Evolutionary conservation across 106 monocot species (phyloP), one percentile per base, ranked within the genome.

Genomic region (Narthecium ossifragum): DNA sequence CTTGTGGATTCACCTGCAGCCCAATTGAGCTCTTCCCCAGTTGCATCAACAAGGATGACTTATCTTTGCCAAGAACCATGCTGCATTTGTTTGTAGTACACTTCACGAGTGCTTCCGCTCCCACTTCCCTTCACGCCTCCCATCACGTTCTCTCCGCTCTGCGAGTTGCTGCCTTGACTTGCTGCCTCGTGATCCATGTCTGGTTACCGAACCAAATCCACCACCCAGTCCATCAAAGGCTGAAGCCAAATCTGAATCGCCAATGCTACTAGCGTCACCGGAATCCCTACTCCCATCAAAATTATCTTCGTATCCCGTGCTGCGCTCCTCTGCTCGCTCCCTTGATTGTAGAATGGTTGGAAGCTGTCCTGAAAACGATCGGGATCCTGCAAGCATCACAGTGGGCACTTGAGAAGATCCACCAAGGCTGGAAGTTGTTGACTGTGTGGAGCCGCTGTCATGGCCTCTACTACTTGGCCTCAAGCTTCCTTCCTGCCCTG

Each of bases 121-220:
- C 94, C 94, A 94, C 67, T 94, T 93, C 26, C 93, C 93, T 57
- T 88, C 92, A 48, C 89, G 76, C 65, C 83, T 73, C 51, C 73
- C 81, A 4, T 90, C 94, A 34, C 82, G 62, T 53, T 96, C 96
- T 65, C 90, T 83, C 47, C 90, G 46, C 31, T 90, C 90, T 23
- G 74, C 56, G 22, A 79, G 50, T n/a, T n/a, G n/a, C 36, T 78
- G 82, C 70, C 96, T 86, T 20, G 90, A 68, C 56, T 73, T 85
- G 53, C 75, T 45, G 29, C 79, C 78, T 25, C 82, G 53, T n/a
- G 72, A 67, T n/a, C 80, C 78, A 25, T 71, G 81, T 51, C 85
- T 74, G 7, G 63, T 12, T 6, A 7, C 68, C 1, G 72, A 46
- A 40, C 79, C 72, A 39, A 76, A 70, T 4, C 83, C 73, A 60